Evolutionary conservation across 345 rosid genomes (phyloP), one percentile per base, ranked within the genome.

Genomic region (Gossypium anomalum): DNA sequence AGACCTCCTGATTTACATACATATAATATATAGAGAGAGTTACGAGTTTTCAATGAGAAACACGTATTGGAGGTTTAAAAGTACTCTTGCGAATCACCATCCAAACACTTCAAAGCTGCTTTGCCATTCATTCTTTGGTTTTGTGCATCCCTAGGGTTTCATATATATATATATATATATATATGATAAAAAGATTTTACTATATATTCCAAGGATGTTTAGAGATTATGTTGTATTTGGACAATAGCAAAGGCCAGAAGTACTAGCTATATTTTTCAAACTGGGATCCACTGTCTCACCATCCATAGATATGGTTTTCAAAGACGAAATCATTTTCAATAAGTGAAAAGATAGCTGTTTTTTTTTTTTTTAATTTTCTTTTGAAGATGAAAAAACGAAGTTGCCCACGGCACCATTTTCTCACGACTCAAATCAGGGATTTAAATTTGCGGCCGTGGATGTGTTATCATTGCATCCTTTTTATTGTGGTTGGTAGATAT

Each of bases 321-420:
- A 57, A 70, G 22, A 12, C 75, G 43, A 34, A 55, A 64, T 73
- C 63, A 52, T 72, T 70, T 78, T 78, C 76, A 47, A 75, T 52
- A 67, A 19, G 64, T 51, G 14, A 64, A 64, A 43, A 27, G 29
- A 16, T 15, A 7, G 27, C 29, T 15, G 44, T 61, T 29, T 63
- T 62, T 41, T 38, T 34, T 49, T 49, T 2, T 25, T 49, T 47
- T 23, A 23, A 23, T 9, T 51, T 15, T 14, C 41, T 20, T 77
- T 62, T 68, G 48, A 73, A 45, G 66, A 61, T 68, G 76, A 73
- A 45, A 59, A 80, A 78, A 49, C 27, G 74, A 80, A 80, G 19
- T 61, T 62, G 63, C 49, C 58, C 64, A 80, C 86, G 74, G 77
- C 72, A 78, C 73, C 43, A 19, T 60, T 67, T 29, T 7, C 56